Evolutionary conservation across 768 basidiomycete species (phyloP), one percentile per base, ranked within the genome.

Genomic region (Phanerochaete carnosa): DNA sequence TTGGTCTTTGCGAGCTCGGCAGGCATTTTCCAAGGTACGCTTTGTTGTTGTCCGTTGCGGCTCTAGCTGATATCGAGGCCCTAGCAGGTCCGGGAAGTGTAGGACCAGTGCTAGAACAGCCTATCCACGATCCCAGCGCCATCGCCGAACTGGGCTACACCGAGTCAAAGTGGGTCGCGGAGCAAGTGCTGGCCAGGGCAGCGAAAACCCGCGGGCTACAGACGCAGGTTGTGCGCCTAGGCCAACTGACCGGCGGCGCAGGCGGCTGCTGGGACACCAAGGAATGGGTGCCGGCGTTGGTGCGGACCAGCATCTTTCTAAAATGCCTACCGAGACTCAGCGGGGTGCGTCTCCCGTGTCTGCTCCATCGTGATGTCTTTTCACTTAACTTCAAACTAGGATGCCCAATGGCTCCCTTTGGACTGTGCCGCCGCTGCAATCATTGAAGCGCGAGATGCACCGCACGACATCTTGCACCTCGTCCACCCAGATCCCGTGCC

Each of bases 221-320:
- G 2, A 59, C 75, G 1, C 55, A 75, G 16, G 70, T 76, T 8
- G 74, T 80, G 1, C 76, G 81, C 4, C 69, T 79, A n/a, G 80
- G 79, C 1, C 80, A 81, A 67, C 64, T 82, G 2, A 69, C 69
- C n/a, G 81, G 80, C 2, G 72, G 70, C 12, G 25, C 49, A 3
- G 77, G 75, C 57, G 80, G 81, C 0, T 64, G 63, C 19, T 82
- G 81, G 81, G 78, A 75, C 57, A 59, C 67, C 9, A 64, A 61
- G 4, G 80, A 82, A 57, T 83, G 81, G 81, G 66, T 81, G 29
- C 79, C 80, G 0, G 64, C 68, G 35, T 61, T 82, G 15, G 66
- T 79, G 4, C 69, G 49, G 25, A 32, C 32, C 49, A 52, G 49
- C 25, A 26, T 53, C 28, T 32, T 26, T 7, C 50, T 59, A 12